Evolutionary conservation across 2,329 filamentous ascomycete genomes (phyloP), one percentile per base, ranked within the genome.

Genomic region (Eurotiales sp.): DNA sequence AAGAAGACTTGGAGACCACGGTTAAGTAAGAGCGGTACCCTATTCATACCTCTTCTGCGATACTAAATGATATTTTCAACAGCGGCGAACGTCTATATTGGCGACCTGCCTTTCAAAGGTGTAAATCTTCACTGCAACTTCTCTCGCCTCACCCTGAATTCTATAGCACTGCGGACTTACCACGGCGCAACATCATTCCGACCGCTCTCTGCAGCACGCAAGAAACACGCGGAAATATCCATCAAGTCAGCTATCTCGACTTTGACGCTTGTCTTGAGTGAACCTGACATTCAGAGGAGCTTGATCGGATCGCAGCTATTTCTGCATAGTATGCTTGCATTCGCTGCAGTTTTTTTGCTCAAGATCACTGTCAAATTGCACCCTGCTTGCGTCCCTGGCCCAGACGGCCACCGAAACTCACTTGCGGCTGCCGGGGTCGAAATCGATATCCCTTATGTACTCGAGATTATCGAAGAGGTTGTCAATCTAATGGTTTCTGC

Each of bases 61-160:
- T 43, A 15, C 30, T 50, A 23, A 43, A 14, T 19, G 15, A 25
- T 42, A n/a, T 22, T 25, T 25, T n/a, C 14, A 46, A 25, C 51
- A 77, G 75, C 65, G 42, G 71, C 71, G 27, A 75, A 75, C 53
- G 67, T 69, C 50, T 71, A 76, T 55, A 68, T 79, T 30, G 71
- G 73, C 34, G 67, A 70, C 46, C 79, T 78, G 57, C 77, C 77
- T 17, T 71, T 73, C 48, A 77, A 77, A 60, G 76, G 74, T 21
- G 74, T 77, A 6, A 67, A 68, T 23, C 65, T 79, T 53, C 75
- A 79, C 57, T 77, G 76, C 54, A 67, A 78, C 58, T 79, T 78
- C 57, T 77, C 74, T 42, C 71, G 75, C 43, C 62, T 80, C 15
- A 74, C 78, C 42, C 63, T 79, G 8, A 73, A 77, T 40, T 77